Percentiles rank a stretch among this genome's conserved stretches.
phyloP scores from a whole-genome alignment of 306 rosid species.

The Datisca glomerata region DNA sequence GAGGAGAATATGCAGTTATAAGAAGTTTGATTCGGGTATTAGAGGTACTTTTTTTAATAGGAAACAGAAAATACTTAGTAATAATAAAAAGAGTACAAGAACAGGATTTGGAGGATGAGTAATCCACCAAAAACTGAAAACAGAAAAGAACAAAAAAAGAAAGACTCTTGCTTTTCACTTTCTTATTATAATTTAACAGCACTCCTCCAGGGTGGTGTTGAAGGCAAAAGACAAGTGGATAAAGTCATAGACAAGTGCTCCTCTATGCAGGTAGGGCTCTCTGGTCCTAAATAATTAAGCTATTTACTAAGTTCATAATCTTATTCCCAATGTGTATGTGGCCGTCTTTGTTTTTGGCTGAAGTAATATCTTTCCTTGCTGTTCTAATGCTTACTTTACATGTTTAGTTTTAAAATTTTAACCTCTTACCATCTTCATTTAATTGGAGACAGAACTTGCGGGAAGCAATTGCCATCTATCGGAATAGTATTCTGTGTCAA shows the following conservation, averaged over 20 bases:
- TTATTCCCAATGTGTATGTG: background rate
- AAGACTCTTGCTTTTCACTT: constrained; percentile 3
- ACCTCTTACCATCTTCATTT: constrained; percentile 13
- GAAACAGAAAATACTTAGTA: too few species aligned
- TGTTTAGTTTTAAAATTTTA: constrained; percentile 7
- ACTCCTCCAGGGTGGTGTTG: constrained; percentile 73
- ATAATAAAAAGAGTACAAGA: too few species aligned
- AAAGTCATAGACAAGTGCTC: constrained; percentile 86
- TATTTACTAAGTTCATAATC: constrained; percentile 6
- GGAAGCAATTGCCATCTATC: constrained; percentile 82
- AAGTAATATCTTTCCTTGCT: background rate
- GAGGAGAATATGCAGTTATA: constrained; percentile 85
- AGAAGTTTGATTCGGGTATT: constrained; percentile 83
- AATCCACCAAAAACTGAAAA: too few species aligned
- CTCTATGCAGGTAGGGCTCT: constrained; percentile 79
- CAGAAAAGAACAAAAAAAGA: too few species aligned
- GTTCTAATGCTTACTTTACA: background rate
- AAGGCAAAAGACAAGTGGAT: constrained; percentile 94
- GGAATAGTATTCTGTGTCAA: constrained; percentile 70
- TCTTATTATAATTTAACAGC: constrained; percentile 10
- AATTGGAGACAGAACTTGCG: constrained; percentile 58
- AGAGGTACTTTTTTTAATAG: constrained; percentile 85
- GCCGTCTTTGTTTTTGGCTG: constrained; percentile 1
- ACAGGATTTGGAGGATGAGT: too few species aligned
- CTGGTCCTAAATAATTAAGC: constrained; percentile 5